Conservation (phyloP, 225 moss, liverwort and hornwort species). For the Pleurozium schreberi region DNA sequence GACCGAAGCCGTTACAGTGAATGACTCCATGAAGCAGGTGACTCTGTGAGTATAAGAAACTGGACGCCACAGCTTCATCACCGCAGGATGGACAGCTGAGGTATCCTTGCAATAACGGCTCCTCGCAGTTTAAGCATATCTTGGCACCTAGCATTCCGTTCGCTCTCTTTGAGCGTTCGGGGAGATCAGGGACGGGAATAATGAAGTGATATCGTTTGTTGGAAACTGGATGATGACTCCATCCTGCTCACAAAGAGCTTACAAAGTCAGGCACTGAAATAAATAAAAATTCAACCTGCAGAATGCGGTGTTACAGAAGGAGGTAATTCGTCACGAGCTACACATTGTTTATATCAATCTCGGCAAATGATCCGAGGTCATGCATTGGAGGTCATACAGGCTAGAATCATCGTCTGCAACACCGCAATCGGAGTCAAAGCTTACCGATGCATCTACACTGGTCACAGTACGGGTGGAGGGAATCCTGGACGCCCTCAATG, state of each 20-base stretch:
- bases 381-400: background rate
- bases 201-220: constrained; percentile 97
- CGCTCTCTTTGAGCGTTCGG: constrained; percentile 67
- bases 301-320: background rate
- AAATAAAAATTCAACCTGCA: background rate
- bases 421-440: background rate
- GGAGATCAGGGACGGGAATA: constrained; percentile 76
- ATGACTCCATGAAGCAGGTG: constrained; percentile 98
- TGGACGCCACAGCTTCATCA: constrained; percentile 70
- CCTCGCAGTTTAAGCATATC: constrained; percentile 82
- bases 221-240: constrained; percentile 99
- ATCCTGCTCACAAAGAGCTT: constrained; percentile 38
- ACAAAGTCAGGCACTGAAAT: background rate
- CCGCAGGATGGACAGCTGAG: constrained; percentile 91
- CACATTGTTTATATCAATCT: background rate
- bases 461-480: constrained; percentile 44
- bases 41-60: constrained; percentile 85
- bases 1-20: constrained; percentile 96
- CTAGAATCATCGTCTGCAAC: background rate
- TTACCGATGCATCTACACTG: constrained; percentile 56
- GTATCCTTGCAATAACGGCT: constrained; percentile 58
- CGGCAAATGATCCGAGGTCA: background rate
- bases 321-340: background rate
- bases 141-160: constrained; percentile 65
- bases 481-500: constrained; percentile 46